Evolutionary conservation across 2,329 filamentous ascomycete species (phyloP).

Genomic region (Fusarium sp.): DNA sequence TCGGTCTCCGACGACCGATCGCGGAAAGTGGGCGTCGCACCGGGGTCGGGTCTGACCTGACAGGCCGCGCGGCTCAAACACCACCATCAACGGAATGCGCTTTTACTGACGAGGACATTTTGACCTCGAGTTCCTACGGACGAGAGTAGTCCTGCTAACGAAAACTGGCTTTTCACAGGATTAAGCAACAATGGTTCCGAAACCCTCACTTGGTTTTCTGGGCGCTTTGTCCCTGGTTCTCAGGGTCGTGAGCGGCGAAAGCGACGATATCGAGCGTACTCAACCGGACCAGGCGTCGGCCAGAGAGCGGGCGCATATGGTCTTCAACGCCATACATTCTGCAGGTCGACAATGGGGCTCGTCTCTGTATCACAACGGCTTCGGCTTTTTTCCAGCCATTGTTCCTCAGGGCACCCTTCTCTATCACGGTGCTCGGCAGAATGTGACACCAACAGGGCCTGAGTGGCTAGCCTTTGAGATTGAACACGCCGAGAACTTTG

Average conservation of each 20-base stretch:
- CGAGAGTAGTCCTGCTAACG: not conserved
- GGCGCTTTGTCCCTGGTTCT: conserved; percentile 23
- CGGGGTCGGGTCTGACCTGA: conserved; percentile 15
- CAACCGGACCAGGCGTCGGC: conserved; percentile 51
- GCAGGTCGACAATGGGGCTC: conserved; percentile 79
- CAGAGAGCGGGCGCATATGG: conserved; percentile 63
- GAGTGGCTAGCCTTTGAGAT: conserved; percentile 82
- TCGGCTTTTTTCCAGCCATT: conserved; percentile 72
- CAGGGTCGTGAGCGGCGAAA: conserved; percentile 4
- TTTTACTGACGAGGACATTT: conserved; percentile 7
- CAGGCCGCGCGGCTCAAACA: conserved; percentile 36
- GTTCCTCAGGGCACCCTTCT: conserved; percentile 70
- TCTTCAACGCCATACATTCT: conserved; percentile 77
- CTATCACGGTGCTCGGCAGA: conserved; percentile 67
- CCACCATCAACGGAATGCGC: conserved; percentile 2
- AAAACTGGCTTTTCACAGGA: not conserved
- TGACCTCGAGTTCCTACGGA: not conserved
- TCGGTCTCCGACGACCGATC: conserved; percentile 20
- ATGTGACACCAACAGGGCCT: conserved; percentile 58
- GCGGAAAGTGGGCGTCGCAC: conserved; percentile 22
- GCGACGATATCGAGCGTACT: conserved; percentile 33
- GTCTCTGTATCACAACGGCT: conserved; percentile 76
- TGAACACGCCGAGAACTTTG: conserved; percentile 74
- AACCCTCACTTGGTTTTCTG: conserved; percentile 14
- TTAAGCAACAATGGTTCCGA: conserved; percentile 27